phyloP scores from a whole-genome alignment of 495 filamentous ascomycete species.

The Aspergillus cavernicola region DNA sequence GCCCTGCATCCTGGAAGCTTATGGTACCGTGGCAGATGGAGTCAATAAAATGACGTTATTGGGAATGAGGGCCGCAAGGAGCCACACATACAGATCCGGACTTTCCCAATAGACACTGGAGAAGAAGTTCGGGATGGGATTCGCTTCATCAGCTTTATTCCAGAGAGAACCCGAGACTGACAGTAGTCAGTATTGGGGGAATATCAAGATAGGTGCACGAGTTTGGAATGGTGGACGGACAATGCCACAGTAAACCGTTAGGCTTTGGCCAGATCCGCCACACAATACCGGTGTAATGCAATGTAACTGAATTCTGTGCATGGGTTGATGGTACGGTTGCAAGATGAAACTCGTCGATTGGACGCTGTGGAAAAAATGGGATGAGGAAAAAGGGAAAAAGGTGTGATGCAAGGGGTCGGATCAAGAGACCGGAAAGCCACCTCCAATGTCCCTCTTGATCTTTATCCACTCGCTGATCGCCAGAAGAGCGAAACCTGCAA shows the following conservation, averaged over 20 bases:
- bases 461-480: slow-evolving; percentile 1
- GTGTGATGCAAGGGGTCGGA: slow-evolving; percentile 20
- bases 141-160: no score
- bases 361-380: slow-evolving; percentile 1
- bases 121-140: background rate
- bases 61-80: slow-evolving; percentile 18
- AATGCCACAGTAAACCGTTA: slow-evolving; percentile 10
- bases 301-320: slow-evolving; percentile 26
- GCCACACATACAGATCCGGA: background rate
- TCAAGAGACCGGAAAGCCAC: slow-evolving; percentile 5
- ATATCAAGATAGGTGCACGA: slow-evolving; percentile 15
- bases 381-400: slow-evolving; percentile 3
- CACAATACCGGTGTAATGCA: slow-evolving; percentile 23
- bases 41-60: slow-evolving; percentile 22
- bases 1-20: background rate
- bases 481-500: slow-evolving; percentile 6
- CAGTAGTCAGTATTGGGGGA: no score
- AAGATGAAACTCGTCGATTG: slow-evolving; percentile 8
- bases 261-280: slow-evolving; percentile 5
- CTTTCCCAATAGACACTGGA: background rate
- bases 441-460: slow-evolving; percentile 6
- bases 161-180: no score
- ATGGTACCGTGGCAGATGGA: slow-evolving; percentile 1
- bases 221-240: slow-evolving; percentile 5
- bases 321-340: slow-evolving; percentile 16